Evolutionary conservation across 2,329 filamentous ascomycete genomes (phyloP).

Genomic region (Trichoderma afroharzianum): DNA sequence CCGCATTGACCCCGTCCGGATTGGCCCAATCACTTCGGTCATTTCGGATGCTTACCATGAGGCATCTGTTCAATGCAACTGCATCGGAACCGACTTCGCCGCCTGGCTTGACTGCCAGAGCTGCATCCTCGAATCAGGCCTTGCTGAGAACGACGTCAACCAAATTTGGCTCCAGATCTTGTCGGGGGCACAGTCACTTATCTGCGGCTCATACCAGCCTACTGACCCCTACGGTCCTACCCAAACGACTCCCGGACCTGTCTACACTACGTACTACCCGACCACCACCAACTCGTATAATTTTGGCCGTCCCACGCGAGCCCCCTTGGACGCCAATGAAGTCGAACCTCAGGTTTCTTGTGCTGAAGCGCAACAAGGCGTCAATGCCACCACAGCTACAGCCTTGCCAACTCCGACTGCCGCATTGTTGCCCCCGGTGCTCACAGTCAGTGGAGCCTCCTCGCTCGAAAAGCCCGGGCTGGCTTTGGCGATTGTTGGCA

Average conservation of each 20-base stretch:
- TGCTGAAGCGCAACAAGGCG: too few relatives aligned
- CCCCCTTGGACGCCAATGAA: not conserved
- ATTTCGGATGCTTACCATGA: constrained; percentile 18
- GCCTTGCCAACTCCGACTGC: not conserved
- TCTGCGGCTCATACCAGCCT: constrained; percentile 34
- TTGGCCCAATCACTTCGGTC: constrained; percentile 15
- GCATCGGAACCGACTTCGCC: constrained; percentile 40
- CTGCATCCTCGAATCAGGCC: constrained; percentile 40
- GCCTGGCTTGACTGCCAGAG: constrained; percentile 42
- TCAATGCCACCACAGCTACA: not conserved
- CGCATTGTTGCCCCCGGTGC: not conserved
- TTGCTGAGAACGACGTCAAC: constrained; percentile 32
- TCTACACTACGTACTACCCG: constrained; percentile 29
- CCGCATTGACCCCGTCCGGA: constrained; percentile 27
- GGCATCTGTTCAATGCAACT: constrained; percentile 39
- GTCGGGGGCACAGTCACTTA: constrained; percentile 30
- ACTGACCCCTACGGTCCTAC: constrained; percentile 37
- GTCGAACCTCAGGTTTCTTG: not conserved
- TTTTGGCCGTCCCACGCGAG: constrained; percentile 19
- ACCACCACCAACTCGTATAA: constrained; percentile 27
- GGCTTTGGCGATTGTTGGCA: constrained; percentile 27
- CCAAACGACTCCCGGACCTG: constrained; percentile 18
- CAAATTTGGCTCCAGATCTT: constrained; percentile 35
- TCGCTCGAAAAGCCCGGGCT: constrained; percentile 27
- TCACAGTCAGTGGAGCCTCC: constrained; percentile 24